Percentiles rank a stretch among this genome's conserved stretches.
phyloP scores from a whole-genome alignment of 768 basidiomycete species.

The Saitozyma podzolica region DNA sequence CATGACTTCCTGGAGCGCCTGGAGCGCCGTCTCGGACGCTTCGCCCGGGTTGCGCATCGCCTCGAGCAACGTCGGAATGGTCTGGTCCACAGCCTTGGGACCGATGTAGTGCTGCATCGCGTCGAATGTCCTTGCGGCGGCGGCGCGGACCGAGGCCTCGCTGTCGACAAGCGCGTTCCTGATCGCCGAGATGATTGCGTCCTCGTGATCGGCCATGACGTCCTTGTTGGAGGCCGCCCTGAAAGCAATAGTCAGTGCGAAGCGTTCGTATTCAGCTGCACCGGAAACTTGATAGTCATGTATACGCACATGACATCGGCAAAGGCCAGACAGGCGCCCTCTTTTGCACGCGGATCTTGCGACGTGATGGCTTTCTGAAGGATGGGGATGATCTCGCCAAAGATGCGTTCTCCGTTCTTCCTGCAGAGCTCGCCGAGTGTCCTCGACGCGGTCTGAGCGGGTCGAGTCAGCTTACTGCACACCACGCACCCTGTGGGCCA shows the following conservation, averaged over 20 bases:
- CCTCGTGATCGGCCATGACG: slow-evolving; percentile 84
- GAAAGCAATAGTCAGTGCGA: background rate
- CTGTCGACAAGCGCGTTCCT: slow-evolving; percentile 84
- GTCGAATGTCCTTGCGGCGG: slow-evolving; percentile 87
- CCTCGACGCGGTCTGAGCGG: slow-evolving; percentile 72
- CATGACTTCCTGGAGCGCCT: slow-evolving; percentile 93
- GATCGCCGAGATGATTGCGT: slow-evolving; percentile 81
- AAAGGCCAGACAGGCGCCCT: slow-evolving; percentile 84
- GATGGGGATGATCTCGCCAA: slow-evolving; percentile 79
- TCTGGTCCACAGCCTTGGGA: slow-evolving; percentile 88
- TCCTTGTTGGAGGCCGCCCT: slow-evolving; percentile 81
- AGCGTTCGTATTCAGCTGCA: background rate
- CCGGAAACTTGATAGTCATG: background rate
- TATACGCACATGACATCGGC: slow-evolving; percentile 77
- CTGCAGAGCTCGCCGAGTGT: slow-evolving; percentile 86
- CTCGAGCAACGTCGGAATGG: slow-evolving; percentile 89
- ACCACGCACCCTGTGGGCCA: too few species aligned
- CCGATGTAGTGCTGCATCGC: slow-evolving; percentile 89
- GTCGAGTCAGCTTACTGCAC: background rate
- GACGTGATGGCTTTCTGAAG: slow-evolving; percentile 65
- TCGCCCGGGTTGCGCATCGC: slow-evolving; percentile 90
- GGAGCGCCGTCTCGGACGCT: slow-evolving; percentile 90
- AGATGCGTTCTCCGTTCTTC: slow-evolving; percentile 89
- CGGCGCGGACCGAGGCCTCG: slow-evolving; percentile 77
- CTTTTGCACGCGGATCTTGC: slow-evolving; percentile 59